Evolutionary conservation across 2,329 filamentous ascomycete species (phyloP), one percentile per base, ranked within the genome.

Genomic region (Ophiostoma ulmi): DNA sequence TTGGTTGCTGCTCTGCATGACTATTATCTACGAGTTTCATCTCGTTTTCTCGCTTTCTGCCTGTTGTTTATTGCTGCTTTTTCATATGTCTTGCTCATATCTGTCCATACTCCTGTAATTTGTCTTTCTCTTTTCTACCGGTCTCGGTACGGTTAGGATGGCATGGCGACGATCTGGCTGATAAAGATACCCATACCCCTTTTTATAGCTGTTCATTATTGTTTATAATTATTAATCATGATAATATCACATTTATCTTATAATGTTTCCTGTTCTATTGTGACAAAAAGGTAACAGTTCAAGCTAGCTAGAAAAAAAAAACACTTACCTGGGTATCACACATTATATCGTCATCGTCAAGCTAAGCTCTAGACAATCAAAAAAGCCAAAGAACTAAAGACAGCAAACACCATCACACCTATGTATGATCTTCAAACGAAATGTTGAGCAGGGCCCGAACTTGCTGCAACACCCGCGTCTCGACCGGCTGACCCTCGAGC

Each of bases 371-470:
- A 44, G 6, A n/a, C n/a, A 55, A 55, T 10, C 4, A 10, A 55
- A 58, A 58, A 31, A 17, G 2, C 52, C 52, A 26, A 26, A 58
- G 52, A 26, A 14, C 52, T 22, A 13, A 14, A 8, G 8, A 11
- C 58, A 63, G 2, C 14, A 52, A 17, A 22, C 20, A 65, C 13
- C 13, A 22, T 7, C 26, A n/a, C 20, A 8, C 26, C 36, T 35
- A 35, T 35, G 5, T 20, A 22, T 72, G 35, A 17, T 67, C 48
- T 7, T 39, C 68, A 65, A 71, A 70, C 1, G 71, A 67, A 11
- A 38, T 83, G 76, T 87, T 88, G 55, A 92, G 76, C 8, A 85
- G 85, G 5, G 85, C 78, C 17, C 91, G 81, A 4, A 90, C 77
- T 31, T 76, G 78, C 1, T 74, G 71, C 5, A 81, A 77, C 0